These are phyloP conservation scores for Botrytis cinerea DNA, from an alignment of 2,329 filamentous ascomycete species.

Conservation along the genomic window DNA sequence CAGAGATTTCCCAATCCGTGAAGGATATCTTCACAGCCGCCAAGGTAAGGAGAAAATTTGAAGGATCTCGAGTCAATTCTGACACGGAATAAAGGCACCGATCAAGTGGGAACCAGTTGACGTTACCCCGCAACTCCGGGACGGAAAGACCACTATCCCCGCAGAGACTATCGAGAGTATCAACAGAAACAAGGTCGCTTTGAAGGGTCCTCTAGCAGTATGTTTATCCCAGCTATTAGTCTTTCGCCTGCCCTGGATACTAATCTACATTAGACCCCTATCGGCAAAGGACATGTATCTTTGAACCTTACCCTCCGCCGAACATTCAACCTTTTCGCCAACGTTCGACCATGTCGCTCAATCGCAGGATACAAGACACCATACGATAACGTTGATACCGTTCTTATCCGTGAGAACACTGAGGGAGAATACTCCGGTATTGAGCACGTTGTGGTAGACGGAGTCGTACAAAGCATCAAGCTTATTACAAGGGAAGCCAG, in stretches of 20 bases:
- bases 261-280: constrained; percentile 66
- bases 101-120: constrained; percentile 97
- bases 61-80: constrained; percentile 31
- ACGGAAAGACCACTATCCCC: constrained; percentile 94
- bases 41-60: constrained; percentile 61
- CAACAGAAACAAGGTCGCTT: constrained; percentile 91
- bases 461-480: constrained; percentile 99
- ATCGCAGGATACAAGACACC: constrained; percentile 98
- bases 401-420: constrained; percentile 98
- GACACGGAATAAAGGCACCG: constrained; percentile 61
- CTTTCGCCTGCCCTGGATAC: constrained; percentile 23
- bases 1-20: constrained; percentile 95
- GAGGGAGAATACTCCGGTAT: constrained; percentile 99
- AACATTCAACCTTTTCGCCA: constrained; percentile 99
- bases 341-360: constrained; percentile 95
- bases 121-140: constrained; percentile 88
- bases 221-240: constrained; percentile 40
- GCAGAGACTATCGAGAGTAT: constrained; percentile 92
- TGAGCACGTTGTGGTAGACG: constrained; percentile 96
- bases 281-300: constrained; percentile 98
- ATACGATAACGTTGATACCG: constrained; percentile 95
- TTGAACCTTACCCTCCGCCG: constrained; percentile 97
- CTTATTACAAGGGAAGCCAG: constrained; percentile 94
- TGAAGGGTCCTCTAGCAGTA: constrained; percentile 97
- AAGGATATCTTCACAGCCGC: constrained; percentile 98